These are phyloP conservation scores for Microcos paniculata DNA, from an alignment of 345 rosid genomes.

Conservation along the genomic window DNA sequence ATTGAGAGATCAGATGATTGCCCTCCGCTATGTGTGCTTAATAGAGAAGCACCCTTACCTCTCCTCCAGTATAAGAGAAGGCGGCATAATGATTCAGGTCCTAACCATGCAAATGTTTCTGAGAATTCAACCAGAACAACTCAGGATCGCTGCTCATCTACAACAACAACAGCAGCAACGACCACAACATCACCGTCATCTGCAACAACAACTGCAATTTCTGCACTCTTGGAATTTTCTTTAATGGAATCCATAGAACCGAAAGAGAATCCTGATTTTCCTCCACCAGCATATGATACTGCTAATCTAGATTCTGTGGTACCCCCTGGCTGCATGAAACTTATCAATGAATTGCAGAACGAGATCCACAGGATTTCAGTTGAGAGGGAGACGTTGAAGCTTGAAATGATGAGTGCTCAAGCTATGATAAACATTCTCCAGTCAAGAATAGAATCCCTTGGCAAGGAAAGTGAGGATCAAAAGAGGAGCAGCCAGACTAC, in stretches of 20 bases:
- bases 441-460: constrained; percentile 54
- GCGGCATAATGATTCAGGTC: constrained; percentile 48
- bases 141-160: constrained; percentile 69
- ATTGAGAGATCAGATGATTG: constrained; percentile 45
- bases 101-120: constrained; percentile 42
- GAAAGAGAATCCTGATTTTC: constrained; percentile 30
- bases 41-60: constrained; percentile 61
- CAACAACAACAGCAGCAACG: constrained; percentile 58
- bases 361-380: constrained; percentile 68
- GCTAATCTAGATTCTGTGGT: constrained; percentile 36
- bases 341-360: constrained; percentile 54
- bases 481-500: constrained; percentile 60
- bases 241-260: constrained; percentile 56
- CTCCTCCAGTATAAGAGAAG: constrained; percentile 74
- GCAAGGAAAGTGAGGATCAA: constrained; percentile 70
- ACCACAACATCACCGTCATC: constrained; percentile 36
- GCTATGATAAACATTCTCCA: constrained; percentile 81
- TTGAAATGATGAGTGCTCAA: constrained; percentile 80
- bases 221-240: constrained; percentile 84
- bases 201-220: constrained; percentile 61
- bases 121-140: constrained; percentile 56
- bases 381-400: constrained; percentile 68
- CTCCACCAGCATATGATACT: constrained; percentile 25
- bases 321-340: constrained; percentile 49
- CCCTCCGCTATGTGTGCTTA: constrained; percentile 46